Base-by-base conservation (phyloP, 768 basidiomycete genomes). In the Boletus patriciae region DNA sequence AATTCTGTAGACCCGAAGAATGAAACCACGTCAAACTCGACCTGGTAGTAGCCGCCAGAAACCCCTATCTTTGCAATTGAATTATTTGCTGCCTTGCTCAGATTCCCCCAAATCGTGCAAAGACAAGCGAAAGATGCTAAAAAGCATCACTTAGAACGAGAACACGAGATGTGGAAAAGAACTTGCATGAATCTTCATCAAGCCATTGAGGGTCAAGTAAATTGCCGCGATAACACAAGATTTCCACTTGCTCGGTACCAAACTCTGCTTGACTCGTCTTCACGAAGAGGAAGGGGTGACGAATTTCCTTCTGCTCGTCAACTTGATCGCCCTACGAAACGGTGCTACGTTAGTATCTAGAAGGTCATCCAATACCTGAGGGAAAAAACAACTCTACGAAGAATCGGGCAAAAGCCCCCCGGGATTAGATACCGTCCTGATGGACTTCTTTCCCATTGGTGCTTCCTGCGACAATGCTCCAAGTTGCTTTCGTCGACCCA, bases 121-220 rank as follows among this genome's bases (percentile, higher is more conserved):
- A 55, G 21, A 0, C 6, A 9, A 10, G 41, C 41, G 29, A 61
- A 61, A 16, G 27, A 42, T 1, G 34, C 60, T 61, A 6, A 27
- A 46, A 18, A 15, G 10, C 10, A 25, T 18, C 7, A 31, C n/a
- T 21, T 46, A 43, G 43, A 46, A 49, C 27, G 15, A 40, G 29
- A 40, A n/a, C 23, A 31, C 9, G 11, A 37, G 23, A 21, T 3
- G 3, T 8, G 8, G 37, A 19, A 29, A 29, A 44, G 10, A 25
- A 40, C 55, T 49, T 21, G 19, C 59, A 50, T 58, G 34, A 2
- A 33, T 61, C 59, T 16, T 53, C n/a, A n/a, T 61, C 60, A 1
- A 44, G 3, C 60, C 60, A 61, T 21, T 6, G 29, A 1, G 60
- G 60, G 15, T 44, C 9, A 15, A 52, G 9, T 31, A 40, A 3